Conservation (phyloP, 2,329 filamentous ascomycete species). For the Sphaceloma murrayae region DNA sequence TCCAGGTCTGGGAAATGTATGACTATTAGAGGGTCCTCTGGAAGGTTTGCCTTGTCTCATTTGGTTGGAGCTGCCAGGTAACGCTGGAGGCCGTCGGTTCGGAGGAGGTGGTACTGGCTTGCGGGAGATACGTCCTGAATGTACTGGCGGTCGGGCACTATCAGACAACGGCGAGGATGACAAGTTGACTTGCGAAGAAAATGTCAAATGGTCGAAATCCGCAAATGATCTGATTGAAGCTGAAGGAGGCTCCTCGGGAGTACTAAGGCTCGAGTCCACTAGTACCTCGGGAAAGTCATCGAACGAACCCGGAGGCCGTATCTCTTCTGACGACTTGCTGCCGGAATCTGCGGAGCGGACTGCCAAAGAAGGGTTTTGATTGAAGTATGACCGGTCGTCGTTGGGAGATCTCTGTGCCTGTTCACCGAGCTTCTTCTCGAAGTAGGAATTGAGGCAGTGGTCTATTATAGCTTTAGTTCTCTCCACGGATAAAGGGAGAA, state of each 20-base stretch:
- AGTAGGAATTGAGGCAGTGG: conserved; percentile 43
- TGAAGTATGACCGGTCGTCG: conserved; percentile 3
- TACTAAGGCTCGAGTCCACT: conserved; percentile 3
- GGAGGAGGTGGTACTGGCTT: conserved; percentile 25
- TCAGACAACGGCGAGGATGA: conserved; percentile 11
- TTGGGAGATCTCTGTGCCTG: conserved; percentile 4
- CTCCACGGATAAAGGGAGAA: conserved; percentile 47
- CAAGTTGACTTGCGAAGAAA: background rate
- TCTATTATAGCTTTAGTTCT: conserved; percentile 51
- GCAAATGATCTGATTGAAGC: conserved; percentile 16
- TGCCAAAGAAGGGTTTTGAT: background rate
- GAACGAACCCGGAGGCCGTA: background rate
- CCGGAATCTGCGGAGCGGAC: background rate
- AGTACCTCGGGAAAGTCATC: conserved; percentile 9
- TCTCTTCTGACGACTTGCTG: conserved; percentile 5
- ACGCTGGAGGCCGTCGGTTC: conserved; percentile 27
- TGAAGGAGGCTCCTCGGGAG: conserved; percentile 15
- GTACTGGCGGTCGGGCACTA: background rate
- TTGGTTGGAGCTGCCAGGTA: conserved; percentile 23
- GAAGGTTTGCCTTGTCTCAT: conserved; percentile 6
- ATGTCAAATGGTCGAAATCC: conserved; percentile 17
- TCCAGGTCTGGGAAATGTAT: conserved; percentile 25
- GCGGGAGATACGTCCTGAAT: conserved; percentile 17
- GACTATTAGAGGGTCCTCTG: conserved; percentile 3
- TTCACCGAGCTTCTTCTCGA: conserved; percentile 28